Conservation (phyloP, 2,329 filamentous ascomycete genomes). For the Alternaria viburni region DNA sequence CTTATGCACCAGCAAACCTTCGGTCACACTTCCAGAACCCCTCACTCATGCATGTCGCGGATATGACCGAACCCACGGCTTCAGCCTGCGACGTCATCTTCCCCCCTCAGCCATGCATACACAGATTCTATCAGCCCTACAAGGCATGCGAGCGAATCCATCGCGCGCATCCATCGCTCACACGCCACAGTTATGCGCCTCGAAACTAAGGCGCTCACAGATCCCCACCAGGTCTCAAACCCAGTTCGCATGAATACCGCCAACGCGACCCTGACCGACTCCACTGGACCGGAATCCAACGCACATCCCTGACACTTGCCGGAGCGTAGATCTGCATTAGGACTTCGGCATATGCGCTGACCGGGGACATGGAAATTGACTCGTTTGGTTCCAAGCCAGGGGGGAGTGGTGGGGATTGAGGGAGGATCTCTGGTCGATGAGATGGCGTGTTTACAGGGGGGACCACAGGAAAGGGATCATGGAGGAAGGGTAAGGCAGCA, state of each 20-base stretch:
- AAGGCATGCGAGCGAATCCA: slow-evolving; percentile 5
- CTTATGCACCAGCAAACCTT: not conserved
- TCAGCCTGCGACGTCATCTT: not conserved
- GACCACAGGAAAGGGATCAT: not conserved
- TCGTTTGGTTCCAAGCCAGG: not conserved
- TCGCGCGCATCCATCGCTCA: slow-evolving; percentile 6
- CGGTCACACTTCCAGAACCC: slow-evolving; percentile 13
- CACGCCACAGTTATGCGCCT: slow-evolving; percentile 11
- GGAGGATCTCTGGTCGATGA: not conserved
- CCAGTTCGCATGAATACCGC: slow-evolving; percentile 10
- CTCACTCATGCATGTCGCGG: slow-evolving; percentile 2
- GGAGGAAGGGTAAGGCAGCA: not conserved
- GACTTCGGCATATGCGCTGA: not conserved
- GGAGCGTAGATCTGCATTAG: slow-evolving; percentile 2
- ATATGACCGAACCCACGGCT: slow-evolving; percentile 5
- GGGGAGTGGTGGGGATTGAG: not conserved
- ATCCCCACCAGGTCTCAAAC: slow-evolving; percentile 6
- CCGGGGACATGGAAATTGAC: not conserved
- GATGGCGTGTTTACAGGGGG: not conserved
- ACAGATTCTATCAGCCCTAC: slow-evolving; percentile 15
- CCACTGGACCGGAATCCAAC: not conserved
- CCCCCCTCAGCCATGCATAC: slow-evolving; percentile 4
- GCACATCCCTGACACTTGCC: not conserved
- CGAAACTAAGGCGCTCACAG: slow-evolving; percentile 4
- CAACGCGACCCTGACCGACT: not conserved